These are phyloP conservation scores for Saprolegnia parasitica DNA, from an alignment of 352 stramenopile genomes.

Conservation along the genomic window DNA sequence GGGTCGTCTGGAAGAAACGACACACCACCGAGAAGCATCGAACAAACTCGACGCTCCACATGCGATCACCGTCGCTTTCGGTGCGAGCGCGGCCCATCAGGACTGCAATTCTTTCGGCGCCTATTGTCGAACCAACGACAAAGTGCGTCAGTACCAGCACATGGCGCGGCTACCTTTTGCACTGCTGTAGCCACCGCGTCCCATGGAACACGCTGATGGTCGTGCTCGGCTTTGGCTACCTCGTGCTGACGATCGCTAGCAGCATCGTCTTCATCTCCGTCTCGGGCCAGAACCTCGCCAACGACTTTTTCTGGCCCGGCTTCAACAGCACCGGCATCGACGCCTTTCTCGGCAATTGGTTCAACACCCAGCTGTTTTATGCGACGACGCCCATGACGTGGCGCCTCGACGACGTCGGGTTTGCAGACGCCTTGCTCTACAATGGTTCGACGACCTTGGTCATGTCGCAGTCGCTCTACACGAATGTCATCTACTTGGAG, in stretches of 20 bases:
- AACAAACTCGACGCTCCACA: neutral
- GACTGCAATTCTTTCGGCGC: too few relatives aligned
- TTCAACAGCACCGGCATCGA: neutral
- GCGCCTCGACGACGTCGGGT: constrained; percentile 5
- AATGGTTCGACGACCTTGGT: neutral
- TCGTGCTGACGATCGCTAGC: neutral
- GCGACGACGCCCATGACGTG: neutral
- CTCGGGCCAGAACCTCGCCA: neutral
- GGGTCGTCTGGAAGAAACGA: constrained; percentile 1
- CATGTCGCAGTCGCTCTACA: neutral
- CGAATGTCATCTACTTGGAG: neutral
- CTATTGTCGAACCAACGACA: too few relatives aligned
- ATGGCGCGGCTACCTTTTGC: neutral
- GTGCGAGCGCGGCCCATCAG: neutral
- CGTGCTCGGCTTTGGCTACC: neutral
- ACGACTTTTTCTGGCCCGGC: constrained; percentile 13
- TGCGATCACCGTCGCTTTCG: neutral
- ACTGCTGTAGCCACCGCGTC: too few relatives aligned
- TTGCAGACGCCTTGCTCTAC: neutral
- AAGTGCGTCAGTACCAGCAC: too few relatives aligned
- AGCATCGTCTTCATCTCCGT: neutral
- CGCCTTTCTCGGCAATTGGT: constrained; percentile 12
- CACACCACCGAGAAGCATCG: too few relatives aligned
- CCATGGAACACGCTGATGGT: neutral
- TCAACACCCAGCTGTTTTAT: constrained; percentile 11